Conservation (phyloP, 1,139 yeast genomes). For the Protomyces inouyei region DNA sequence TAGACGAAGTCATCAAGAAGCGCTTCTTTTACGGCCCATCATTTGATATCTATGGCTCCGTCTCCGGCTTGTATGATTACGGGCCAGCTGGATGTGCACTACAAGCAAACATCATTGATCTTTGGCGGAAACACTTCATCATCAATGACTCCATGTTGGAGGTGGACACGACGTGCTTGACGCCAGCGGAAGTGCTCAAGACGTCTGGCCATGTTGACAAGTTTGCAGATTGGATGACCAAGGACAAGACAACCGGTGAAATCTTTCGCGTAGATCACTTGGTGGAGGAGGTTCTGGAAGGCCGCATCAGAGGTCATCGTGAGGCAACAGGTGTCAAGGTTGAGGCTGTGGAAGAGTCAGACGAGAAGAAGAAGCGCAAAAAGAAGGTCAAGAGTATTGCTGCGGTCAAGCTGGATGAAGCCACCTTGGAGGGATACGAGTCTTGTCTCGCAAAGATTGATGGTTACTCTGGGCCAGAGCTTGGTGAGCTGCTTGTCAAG, state of each 20-base stretch:
- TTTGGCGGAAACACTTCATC: conserved; percentile 96
- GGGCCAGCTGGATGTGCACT: conserved; percentile 99
- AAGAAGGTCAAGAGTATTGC: conserved; percentile 94
- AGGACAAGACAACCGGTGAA: conserved; percentile 92
- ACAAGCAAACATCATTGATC: conserved; percentile 89
- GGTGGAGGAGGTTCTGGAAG: conserved; percentile 94
- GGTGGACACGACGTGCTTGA: conserved; percentile 95
- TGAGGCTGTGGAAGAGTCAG: conserved; percentile 59
- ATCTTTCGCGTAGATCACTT: conserved; percentile 98
- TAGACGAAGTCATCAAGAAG: conserved; percentile 88
- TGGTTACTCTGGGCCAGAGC: conserved; percentile 86
- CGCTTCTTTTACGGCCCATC: conserved; percentile 97
- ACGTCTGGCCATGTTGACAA: conserved; percentile 99
- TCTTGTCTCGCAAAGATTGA: conserved; percentile 80
- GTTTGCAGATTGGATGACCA: conserved; percentile 99
- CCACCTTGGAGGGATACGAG: conserved; percentile 73
- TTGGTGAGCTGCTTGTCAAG: conserved; percentile 80
- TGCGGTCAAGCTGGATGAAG: conserved; percentile 79
- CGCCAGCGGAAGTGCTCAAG: conserved; percentile 95
- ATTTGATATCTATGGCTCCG: conserved; percentile 97
- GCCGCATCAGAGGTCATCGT: conserved; percentile 91
- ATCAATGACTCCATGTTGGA: conserved; percentile 98
- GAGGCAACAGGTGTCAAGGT: conserved; percentile 79
- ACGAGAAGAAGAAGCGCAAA: conserved; percentile 67
- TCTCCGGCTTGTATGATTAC: conserved; percentile 93